Evolutionary conservation across 441 rosid genomes (phyloP), one percentile per base, ranked within the genome.

Genomic region (Breynia disticha): DNA sequence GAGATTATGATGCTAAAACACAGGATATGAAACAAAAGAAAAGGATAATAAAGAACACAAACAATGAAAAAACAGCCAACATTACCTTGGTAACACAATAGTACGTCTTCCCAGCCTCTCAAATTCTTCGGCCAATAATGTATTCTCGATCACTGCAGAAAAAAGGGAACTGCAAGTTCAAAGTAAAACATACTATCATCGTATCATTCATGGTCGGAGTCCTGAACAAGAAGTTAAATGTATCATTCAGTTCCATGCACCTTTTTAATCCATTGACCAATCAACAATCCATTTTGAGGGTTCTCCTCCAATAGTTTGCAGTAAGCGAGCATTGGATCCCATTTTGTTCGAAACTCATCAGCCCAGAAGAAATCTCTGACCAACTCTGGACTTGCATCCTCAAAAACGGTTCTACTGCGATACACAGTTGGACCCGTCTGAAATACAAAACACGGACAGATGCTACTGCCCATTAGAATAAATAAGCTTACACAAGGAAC

Each of bases 291-390:
- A 13, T 90, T 74, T 59, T 62, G 68, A 64, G 83, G 73, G 68
- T 73, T 72, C 66, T 87, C 96, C 69, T 83, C 83, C 60, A 90
- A 70, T 20, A 81, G 81, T 52, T 81, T 85, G 61, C 73, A 72
- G 71, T 80, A 67, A 20, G 82, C 66, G 67, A 90, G 93, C 98
- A 90, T 87, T 21, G 83, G 79, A 76, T 90, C 98, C 96, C 98
- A 90, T 66, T 90, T 87, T 6, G 84, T 83, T 28, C 98, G 78
- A 72, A 87, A 90, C 52, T 85, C 98, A 63, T 90, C 96, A 67
- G 87, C 98, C 96, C 98, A 90, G 67, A 90, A 90, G 82, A 90
- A 90, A 72, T 90, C 96, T 72, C 93, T 80, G 32, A 83, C 93
- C 71, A 85, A 55, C 19, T 85, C 93, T 11, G 90, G 83, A 20